phyloP scores from a whole-genome alignment of 2,329 filamentous ascomycete species.

The Fusarium chuoi region DNA sequence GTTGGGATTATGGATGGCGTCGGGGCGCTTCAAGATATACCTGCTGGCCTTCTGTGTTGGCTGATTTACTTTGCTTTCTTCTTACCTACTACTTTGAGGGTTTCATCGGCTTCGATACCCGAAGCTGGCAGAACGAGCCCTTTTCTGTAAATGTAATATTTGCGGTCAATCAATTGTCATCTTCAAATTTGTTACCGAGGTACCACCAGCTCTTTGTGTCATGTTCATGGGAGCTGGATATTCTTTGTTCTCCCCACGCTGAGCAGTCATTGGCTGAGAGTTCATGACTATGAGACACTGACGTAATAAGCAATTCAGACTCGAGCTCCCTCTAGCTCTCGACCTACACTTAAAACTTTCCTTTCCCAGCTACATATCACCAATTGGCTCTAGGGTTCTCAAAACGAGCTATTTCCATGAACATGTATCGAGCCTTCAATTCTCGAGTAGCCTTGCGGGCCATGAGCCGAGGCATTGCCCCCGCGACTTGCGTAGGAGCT shows the following conservation, averaged over 20 bases:
- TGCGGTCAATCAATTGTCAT: slow-evolving; percentile 13
- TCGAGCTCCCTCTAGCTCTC: slow-evolving; percentile 5
- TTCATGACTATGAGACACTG: slow-evolving; percentile 22
- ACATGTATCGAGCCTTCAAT: slow-evolving; percentile 40
- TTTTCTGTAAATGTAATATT: slow-evolving; percentile 17
- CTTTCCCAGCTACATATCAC: not conserved
- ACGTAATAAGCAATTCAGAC: slow-evolving; percentile 34
- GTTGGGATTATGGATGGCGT: slow-evolving; percentile 29
- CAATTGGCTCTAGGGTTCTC: not conserved
- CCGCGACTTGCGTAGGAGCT: slow-evolving; percentile 43
- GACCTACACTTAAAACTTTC: not conserved
- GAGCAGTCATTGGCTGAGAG: slow-evolving; percentile 35
- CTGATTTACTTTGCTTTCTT: slow-evolving; percentile 27
- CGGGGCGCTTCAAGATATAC: slow-evolving; percentile 40
- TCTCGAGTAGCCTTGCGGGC: slow-evolving; percentile 38
- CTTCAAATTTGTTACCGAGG: not conserved
- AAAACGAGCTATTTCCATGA: not conserved
- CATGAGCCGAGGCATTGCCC: slow-evolving; percentile 44
- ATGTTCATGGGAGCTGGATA: slow-evolving; percentile 1
- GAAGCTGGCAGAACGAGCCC: not conserved
- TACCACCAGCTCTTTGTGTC: not conserved
- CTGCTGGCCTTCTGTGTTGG: slow-evolving; percentile 24
- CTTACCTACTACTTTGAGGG: not conserved
- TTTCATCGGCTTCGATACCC: not conserved
- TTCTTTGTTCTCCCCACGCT: slow-evolving; percentile 26